Evolutionary conservation across 257 asterid species (phyloP).

Genomic region (Henckelia pumila): DNA sequence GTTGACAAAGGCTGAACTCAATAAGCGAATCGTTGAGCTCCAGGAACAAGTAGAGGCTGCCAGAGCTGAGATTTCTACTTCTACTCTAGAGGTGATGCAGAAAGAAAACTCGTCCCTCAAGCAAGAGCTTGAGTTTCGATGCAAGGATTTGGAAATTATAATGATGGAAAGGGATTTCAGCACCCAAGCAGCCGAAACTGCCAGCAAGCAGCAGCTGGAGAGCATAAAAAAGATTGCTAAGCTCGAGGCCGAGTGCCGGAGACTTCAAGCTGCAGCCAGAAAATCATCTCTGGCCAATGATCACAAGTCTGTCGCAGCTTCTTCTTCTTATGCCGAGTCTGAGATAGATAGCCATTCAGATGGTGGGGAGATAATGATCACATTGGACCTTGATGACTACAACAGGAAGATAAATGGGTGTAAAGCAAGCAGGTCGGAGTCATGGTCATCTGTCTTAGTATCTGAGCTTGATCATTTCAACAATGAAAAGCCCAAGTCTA

Average conservation of each 20-base stretch:
- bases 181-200: constrained; percentile 69
- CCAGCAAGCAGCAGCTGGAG: constrained; percentile 73
- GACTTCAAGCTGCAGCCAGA: constrained; percentile 40
- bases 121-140: constrained; percentile 40
- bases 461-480: constrained; percentile 55
- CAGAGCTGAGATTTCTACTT: constrained; percentile 26
- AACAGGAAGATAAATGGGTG: constrained; percentile 33
- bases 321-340: constrained; percentile 44
- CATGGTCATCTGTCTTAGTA: constrained; percentile 50
- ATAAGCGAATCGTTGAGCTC: constrained; percentile 46
- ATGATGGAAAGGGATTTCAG: constrained; percentile 66
- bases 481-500: constrained; percentile 40
- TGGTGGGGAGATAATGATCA: constrained; percentile 34
- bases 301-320: constrained; percentile 37
- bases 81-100: constrained; percentile 41
- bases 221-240: constrained; percentile 54
- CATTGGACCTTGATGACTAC: constrained; percentile 32
- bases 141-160: constrained; percentile 49
- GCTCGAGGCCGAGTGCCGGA: constrained; percentile 56
- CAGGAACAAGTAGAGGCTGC: constrained; percentile 34
- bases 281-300: constrained; percentile 37
- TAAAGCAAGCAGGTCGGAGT: constrained; percentile 38
- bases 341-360: constrained; percentile 43
- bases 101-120: constrained; percentile 54
- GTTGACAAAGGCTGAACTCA: constrained; percentile 36